Conservation (phyloP, 1,139 yeast genomes). For the Magnusiomyces paraingens region DNA sequence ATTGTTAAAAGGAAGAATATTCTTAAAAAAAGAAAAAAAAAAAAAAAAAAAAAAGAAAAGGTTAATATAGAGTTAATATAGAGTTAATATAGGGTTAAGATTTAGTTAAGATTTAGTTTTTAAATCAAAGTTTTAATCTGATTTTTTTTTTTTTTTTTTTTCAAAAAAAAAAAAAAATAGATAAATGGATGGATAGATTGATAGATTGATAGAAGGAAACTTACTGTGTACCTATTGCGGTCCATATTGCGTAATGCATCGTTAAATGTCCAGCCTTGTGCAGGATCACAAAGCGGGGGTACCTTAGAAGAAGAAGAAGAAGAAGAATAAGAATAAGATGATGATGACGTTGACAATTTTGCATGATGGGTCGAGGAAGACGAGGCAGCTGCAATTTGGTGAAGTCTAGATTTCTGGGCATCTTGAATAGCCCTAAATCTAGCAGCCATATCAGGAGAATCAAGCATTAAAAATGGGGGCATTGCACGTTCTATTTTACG, state of each 20-base stretch:
- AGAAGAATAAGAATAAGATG: background rate
- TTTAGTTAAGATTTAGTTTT: background rate
- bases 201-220: background rate
- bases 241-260: background rate
- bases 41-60: background rate
- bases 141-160: too few species aligned
- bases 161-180: too few species aligned
- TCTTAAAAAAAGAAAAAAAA: too few species aligned
- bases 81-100: background rate
- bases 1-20: slow-evolving; percentile 55
- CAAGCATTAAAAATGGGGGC: too few species aligned
- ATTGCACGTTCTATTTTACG: too few species aligned
- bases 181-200: background rate
- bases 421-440: background rate
- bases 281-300: background rate
- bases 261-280: background rate
- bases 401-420: background rate
- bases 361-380: background rate
- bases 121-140: background rate
- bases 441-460: too few species aligned
- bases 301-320: background rate
- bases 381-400: background rate
- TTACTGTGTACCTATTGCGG: background rate
- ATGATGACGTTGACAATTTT: background rate
- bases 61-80: background rate